A percentile compares a stretch with the other conserved stretches of the same genome.
These are phyloP conservation scores for Trypanosoma boissoni DNA, from an alignment of 208 protist species.

Conservation along the genomic window DNA sequence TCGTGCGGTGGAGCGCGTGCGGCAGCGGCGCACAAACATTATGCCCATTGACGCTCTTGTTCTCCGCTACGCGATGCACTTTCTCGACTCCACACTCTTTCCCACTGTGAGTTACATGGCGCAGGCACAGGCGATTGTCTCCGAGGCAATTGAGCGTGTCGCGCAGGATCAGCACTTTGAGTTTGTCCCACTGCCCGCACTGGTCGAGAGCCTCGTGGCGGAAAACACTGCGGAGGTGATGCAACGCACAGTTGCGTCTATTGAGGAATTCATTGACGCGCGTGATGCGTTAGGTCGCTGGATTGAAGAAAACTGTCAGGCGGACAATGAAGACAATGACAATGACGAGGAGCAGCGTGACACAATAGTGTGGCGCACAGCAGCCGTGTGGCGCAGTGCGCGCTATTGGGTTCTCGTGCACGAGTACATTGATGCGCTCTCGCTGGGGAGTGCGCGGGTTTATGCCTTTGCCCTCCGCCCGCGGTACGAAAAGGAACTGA, in stretches of 20 bases:
- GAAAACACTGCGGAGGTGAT: constrained; percentile 74
- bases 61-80: constrained; percentile 73
- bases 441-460: constrained; percentile 54
- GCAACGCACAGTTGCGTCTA: constrained; percentile 51
- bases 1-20: constrained; percentile 68
- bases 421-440: constrained; percentile 61
- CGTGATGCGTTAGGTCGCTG: constrained; percentile 37
- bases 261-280: constrained; percentile 76
- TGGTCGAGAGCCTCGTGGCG: constrained; percentile 69
- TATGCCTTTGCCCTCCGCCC: constrained; percentile 52
- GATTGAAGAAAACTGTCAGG: constrained; percentile 24
- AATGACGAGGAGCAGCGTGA: constrained; percentile 10
- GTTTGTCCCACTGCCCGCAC: constrained; percentile 38
- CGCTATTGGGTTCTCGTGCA: constrained; percentile 75
- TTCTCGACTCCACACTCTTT: constrained; percentile 44
- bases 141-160: constrained; percentile 60
- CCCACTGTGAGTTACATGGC: constrained; percentile 55
- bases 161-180: constrained; percentile 48
- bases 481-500: constrained; percentile 71
- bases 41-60: constrained; percentile 77
- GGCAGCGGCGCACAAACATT: constrained; percentile 32
- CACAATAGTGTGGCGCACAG: constrained; percentile 10
- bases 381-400: constrained; percentile 35
- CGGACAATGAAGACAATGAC: constrained; percentile 18
- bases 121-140: constrained; percentile 66